A percentile compares a stretch with the other conserved stretches of the same genome.
Evolutionary conservation across 257 asterid genomes (phyloP).

Genomic region (Plectranthus barbatus): DNA sequence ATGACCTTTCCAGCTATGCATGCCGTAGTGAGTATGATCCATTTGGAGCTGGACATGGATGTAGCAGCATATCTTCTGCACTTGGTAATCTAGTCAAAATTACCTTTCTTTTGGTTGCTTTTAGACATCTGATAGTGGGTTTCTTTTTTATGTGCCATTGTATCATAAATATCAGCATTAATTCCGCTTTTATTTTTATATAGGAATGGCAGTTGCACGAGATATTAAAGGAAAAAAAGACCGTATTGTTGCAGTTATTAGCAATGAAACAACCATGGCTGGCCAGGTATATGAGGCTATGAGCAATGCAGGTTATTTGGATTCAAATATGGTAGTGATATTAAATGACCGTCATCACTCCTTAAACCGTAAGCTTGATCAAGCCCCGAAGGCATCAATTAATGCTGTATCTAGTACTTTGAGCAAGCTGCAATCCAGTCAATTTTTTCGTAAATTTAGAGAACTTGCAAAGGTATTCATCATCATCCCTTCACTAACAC

Average conservation of each 20-base stretch:
- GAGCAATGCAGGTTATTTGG: slow-evolving; percentile 91
- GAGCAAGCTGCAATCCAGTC: slow-evolving; percentile 87
- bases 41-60: slow-evolving; percentile 80
- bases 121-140: neutral
- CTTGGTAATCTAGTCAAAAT: slow-evolving; percentile 47
- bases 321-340: slow-evolving; percentile 80
- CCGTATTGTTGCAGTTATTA: slow-evolving; percentile 78
- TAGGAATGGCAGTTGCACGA: slow-evolving; percentile 92
- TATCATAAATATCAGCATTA: neutral
- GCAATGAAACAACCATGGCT: slow-evolving; percentile 79
- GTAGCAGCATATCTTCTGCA: slow-evolving; percentile 87
- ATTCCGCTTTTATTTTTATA: neutral
- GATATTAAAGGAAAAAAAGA: slow-evolving; percentile 74
- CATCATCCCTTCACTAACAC: neutral
- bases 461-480: slow-evolving; percentile 74
- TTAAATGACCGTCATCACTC: slow-evolving; percentile 66
- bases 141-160: neutral
- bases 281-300: slow-evolving; percentile 96
- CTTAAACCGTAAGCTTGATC: slow-evolving; percentile 66
- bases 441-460: slow-evolving; percentile 63
- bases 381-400: slow-evolving; percentile 54
- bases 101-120: neutral
- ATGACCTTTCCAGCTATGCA: slow-evolving; percentile 24
- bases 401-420: slow-evolving; percentile 55
- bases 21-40: slow-evolving; percentile 49